Evolutionary conservation across 2,329 filamentous ascomycete genomes (phyloP).

Genomic region (Amauroascus verrucosus): DNA sequence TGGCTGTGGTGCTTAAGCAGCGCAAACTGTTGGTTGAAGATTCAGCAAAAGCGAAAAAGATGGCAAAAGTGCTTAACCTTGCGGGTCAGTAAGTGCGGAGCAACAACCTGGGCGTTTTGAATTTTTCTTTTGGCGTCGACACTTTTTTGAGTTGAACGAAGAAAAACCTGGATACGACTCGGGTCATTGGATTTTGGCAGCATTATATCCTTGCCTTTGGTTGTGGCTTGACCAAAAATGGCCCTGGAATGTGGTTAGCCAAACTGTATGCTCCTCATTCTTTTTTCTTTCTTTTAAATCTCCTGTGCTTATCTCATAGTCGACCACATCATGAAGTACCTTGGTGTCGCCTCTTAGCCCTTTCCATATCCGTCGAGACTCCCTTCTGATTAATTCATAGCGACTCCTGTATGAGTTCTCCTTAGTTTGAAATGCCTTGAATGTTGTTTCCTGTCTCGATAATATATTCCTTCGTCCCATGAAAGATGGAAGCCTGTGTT

Average conservation of each 20-base stretch:
- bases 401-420: no score
- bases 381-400: no score
- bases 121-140: not conserved
- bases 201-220: not conserved
- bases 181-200: no score
- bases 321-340: no score
- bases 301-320: no score
- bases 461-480: no score
- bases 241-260: conserved; percentile 20
- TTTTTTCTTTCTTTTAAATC: no score
- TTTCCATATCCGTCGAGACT: no score
- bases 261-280: conserved; percentile 22
- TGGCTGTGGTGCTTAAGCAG: conserved; percentile 57
- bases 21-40: conserved; percentile 60
- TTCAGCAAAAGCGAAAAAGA: conserved; percentile 57
- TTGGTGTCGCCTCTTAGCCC: no score
- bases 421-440: no score
- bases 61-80: conserved; percentile 37
- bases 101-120: not conserved
- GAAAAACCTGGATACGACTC: not conserved
- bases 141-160: not conserved
- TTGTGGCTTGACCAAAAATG: not conserved
- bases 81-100: not conserved
- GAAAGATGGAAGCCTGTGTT: no score
- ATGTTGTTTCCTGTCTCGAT: no score